Percentiles rank a stretch among this genome's conserved stretches.
phyloP scores from a whole-genome alignment of 2,329 filamentous ascomycete species.

The Colletotrichum lentis region DNA sequence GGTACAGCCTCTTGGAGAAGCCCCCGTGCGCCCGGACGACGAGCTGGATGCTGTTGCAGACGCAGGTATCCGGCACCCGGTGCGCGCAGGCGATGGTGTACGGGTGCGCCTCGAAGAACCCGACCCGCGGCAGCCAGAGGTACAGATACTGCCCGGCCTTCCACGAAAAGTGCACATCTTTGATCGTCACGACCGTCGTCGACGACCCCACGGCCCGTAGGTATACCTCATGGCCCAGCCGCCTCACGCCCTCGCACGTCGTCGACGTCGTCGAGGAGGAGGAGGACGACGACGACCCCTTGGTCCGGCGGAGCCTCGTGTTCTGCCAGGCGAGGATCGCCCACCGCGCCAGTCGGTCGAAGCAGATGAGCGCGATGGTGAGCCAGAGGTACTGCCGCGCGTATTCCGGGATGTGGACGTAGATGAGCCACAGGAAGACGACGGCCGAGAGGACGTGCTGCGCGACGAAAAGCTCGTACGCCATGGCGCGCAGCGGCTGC shows the following conservation, averaged over 20 bases:
- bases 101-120: conserved; percentile 64
- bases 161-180: conserved; percentile 67
- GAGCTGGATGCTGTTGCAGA: conserved; percentile 68
- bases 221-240: conserved; percentile 62
- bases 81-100: conserved; percentile 69
- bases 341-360: conserved; percentile 67
- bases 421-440: conserved; percentile 69
- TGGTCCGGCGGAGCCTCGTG: conserved; percentile 51
- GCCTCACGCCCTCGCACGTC: conserved; percentile 57
- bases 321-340: conserved; percentile 62
- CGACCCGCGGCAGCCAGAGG: conserved; percentile 65
- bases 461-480: conserved; percentile 74
- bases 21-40: conserved; percentile 64
- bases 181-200: conserved; percentile 66
- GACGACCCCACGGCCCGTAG: conserved; percentile 58
- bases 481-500: conserved; percentile 69
- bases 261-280: no score
- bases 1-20: conserved; percentile 64
- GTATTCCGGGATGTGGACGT: conserved; percentile 67
- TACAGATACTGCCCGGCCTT: conserved; percentile 68
- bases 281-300: conserved; percentile 42
- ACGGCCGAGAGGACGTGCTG: conserved; percentile 72
- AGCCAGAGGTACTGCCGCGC: conserved; percentile 73
- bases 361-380: conserved; percentile 66
- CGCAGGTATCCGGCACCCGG: conserved; percentile 58